These are phyloP conservation scores for Corymbia calophylla DNA, from an alignment of 441 rosid species.

Conservation along the genomic window DNA sequence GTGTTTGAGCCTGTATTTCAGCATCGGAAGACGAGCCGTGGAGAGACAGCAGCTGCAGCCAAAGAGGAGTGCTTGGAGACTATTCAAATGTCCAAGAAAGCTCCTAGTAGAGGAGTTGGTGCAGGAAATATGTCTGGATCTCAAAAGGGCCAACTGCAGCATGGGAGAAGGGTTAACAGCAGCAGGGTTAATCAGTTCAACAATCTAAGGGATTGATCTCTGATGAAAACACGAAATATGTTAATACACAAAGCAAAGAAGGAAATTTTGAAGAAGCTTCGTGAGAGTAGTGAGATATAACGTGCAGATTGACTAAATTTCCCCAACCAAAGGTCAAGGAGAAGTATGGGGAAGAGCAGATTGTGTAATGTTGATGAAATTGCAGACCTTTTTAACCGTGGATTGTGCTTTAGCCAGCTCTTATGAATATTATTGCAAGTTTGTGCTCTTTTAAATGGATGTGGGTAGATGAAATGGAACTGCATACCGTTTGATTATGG, in stretches of 20 bases:
- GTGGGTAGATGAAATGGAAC: background rate
- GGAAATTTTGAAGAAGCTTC: conserved; percentile 16
- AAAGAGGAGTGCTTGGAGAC: background rate
- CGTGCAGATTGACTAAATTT: background rate
- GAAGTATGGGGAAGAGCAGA: conserved; percentile 1
- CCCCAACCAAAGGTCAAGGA: conserved; percentile 3
- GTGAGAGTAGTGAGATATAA: background rate
- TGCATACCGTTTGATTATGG: background rate
- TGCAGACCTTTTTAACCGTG: background rate
- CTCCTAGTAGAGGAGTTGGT: background rate
- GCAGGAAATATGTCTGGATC: background rate
- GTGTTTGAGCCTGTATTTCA: background rate
- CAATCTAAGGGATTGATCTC: conserved; percentile 11
- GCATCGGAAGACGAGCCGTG: background rate
- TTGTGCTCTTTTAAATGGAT: background rate
- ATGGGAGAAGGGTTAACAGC: conserved; percentile 3
- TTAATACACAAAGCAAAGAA: conserved; percentile 27
- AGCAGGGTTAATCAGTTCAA: background rate
- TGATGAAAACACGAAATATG: conserved; percentile 7
- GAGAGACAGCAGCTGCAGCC: background rate
- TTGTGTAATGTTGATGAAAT: background rate
- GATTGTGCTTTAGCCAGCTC: background rate
- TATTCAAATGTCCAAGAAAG: background rate
- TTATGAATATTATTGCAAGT: background rate
- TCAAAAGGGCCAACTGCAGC: conserved; percentile 2